Base-by-base conservation (phyloP, 192 early-diverging fungal species). In the Backusella luteola region DNA sequence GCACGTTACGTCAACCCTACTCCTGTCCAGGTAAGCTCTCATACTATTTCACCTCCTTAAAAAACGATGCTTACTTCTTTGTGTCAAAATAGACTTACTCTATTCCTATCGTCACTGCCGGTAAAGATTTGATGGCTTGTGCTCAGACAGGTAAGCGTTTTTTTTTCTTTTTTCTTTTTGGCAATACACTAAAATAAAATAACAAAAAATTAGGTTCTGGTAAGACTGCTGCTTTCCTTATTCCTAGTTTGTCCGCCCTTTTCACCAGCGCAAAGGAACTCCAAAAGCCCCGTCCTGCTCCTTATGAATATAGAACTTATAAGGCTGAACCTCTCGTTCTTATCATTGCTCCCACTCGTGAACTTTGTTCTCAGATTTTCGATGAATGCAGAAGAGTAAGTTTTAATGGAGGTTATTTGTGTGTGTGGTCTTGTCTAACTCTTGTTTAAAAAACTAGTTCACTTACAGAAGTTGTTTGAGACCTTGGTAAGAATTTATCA, bases 91-190 rank as follows among this genome's bases (percentile, higher is more conserved):
- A 90, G 84, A 86, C 88, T 73, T 83, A 86, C 44, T 90, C 92
- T 9, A 88, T 89, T 46, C 90, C 88, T 11, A 89, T 90, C 41
- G 77, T 94, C 23, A 82, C 86, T 29, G 78, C 75, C 29, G 89
- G 89, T 46, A 84, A 91, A 71, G 94, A 96, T 78, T 70, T 96
- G 75, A 95, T 96, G 93, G 94, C 94, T 7, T 96, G 94, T 79
- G 94, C 94, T 21, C 94, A 95, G 74, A 95, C 94, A 26, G 92
- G 91, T 84, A 71, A 23, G 23, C 1, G 0, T 71, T 71, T 46
- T 35, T 84, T 70, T 42, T 56, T 56, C 6, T 19, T 53, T 21
- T 21, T 23, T 46, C 29, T 70, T 46, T 44, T 67, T 85, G 53
- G 34, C 42, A 6, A 66, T 36, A 42, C 0, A 44, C 14, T 32